phyloP scores from a whole-genome alignment of 2,329 filamentous ascomycete genomes.

The Botryotinia calthae region DNA sequence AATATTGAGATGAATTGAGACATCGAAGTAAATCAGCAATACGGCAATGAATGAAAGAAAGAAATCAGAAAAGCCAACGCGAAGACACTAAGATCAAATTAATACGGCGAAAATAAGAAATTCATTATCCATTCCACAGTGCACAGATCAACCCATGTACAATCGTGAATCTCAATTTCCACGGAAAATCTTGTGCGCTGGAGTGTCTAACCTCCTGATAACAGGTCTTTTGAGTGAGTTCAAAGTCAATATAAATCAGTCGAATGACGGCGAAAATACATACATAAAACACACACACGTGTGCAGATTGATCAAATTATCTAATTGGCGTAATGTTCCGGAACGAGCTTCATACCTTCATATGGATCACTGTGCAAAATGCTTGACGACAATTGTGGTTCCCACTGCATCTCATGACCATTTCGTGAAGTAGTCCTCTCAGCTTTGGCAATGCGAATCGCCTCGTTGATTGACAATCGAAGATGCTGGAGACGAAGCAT shows the following conservation, averaged over 20 bases:
- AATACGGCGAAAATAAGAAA: background rate
- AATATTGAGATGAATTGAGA: background rate
- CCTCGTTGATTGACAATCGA: slow-evolving; percentile 30
- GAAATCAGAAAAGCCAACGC: background rate
- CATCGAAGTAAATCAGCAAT: background rate
- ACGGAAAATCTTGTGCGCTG: background rate
- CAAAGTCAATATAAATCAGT: background rate
- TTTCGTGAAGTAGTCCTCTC: slow-evolving; percentile 13
- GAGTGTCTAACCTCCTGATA: background rate
- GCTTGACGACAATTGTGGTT: slow-evolving; percentile 19
- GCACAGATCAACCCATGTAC: background rate
- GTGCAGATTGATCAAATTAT: background rate
- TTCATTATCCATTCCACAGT: background rate
- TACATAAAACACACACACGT: background rate
- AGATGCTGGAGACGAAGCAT: slow-evolving; percentile 35
- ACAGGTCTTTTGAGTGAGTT: background rate
- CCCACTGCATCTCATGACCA: slow-evolving; percentile 23
- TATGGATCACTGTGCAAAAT: slow-evolving; percentile 25
- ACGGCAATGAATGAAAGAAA: background rate
- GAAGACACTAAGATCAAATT: background rate
- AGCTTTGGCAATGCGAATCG: slow-evolving; percentile 26
- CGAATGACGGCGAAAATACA: background rate
- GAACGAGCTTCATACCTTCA: slow-evolving; percentile 31
- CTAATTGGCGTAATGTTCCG: slow-evolving; percentile 24
- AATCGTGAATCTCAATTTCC: background rate